Conservation (phyloP, 2,329 filamentous ascomycete species). For the Penicillium glabrum region DNA sequence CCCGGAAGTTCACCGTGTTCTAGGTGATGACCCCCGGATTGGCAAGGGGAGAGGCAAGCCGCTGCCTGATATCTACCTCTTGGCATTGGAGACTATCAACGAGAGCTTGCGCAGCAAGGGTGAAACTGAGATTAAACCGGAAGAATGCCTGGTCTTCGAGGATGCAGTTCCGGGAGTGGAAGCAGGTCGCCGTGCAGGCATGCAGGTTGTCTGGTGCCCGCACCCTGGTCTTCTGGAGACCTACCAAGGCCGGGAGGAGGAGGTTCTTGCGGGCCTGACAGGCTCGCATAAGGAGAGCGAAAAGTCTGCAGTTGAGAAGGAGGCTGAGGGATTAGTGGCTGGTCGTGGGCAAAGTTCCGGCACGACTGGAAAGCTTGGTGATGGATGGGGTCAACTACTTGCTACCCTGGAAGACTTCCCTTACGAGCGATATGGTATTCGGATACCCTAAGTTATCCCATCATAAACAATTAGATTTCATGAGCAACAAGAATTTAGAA, state of each 20-base stretch:
- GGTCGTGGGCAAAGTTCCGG: conserved; percentile 45
- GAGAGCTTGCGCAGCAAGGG: conserved; percentile 60
- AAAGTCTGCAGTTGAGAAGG: conserved; percentile 39
- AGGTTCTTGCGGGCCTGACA: conserved; percentile 80
- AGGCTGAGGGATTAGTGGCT: conserved; percentile 40
- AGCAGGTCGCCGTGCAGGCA: conserved; percentile 83
- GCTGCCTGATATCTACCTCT: conserved; percentile 87
- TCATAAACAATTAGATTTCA: too few relatives aligned
- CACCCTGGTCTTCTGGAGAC: conserved; percentile 75
- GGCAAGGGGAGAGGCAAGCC: conserved; percentile 83
- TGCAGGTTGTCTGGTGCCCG: conserved; percentile 92
- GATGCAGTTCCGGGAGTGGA: conserved; percentile 93
- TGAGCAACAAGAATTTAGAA: too few relatives aligned
- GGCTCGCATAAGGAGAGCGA: conserved; percentile 65
- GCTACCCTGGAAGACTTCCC: conserved; percentile 59
- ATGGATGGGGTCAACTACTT: conserved; percentile 60
- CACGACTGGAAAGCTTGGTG: conserved; percentile 55
- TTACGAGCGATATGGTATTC: conserved; percentile 60
- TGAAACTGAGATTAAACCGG: conserved; percentile 65
- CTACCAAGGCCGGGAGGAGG: conserved; percentile 71
- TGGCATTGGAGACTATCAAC: conserved; percentile 85
- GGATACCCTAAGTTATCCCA: conserved; percentile 1
- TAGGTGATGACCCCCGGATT: conserved; percentile 84
- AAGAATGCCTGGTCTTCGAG: conserved; percentile 94
- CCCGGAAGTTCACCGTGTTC: conserved; percentile 66